These are phyloP conservation scores for Lecanicillium sp. DNA, from an alignment of 2,329 filamentous ascomycete species.

Conservation along the genomic window DNA sequence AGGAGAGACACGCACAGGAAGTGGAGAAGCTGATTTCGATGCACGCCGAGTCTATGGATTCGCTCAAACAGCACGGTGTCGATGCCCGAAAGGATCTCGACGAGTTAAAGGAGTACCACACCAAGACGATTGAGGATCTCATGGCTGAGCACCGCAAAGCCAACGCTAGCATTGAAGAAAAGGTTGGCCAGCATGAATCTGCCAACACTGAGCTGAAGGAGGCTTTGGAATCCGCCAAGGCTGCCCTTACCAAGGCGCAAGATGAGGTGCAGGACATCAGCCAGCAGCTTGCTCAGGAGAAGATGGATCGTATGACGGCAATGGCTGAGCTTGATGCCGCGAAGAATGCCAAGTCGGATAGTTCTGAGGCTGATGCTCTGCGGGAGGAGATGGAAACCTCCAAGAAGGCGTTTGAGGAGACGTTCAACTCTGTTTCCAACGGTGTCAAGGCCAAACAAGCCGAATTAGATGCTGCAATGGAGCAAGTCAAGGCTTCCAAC, in stretches of 20 bases:
- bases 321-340: constrained; percentile 52
- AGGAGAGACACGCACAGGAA: constrained; percentile 36
- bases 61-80: constrained; percentile 29
- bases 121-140: constrained; percentile 28
- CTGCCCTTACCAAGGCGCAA: constrained; percentile 35
- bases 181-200: constrained; percentile 25
- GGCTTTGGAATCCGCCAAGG: constrained; percentile 29
- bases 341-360: constrained; percentile 48
- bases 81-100: constrained; percentile 34
- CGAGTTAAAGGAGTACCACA: constrained; percentile 27
- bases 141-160: constrained; percentile 29
- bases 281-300: constrained; percentile 47
- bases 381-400: constrained; percentile 39
- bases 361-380: constrained; percentile 42
- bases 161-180: constrained; percentile 25
- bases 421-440: constrained; percentile 24
- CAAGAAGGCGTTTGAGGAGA: constrained; percentile 38
- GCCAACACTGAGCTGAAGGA: constrained; percentile 27
- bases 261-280: constrained; percentile 41
- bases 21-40: constrained; percentile 36
- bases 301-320: constrained; percentile 51
- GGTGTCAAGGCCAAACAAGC: constrained; percentile 26
- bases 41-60: constrained; percentile 33
- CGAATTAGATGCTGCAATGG: constrained; percentile 25
- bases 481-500: constrained; percentile 23